Conservation (phyloP, 225 moss, liverwort and hornwort species). For the Anthoceros angustus region DNA sequence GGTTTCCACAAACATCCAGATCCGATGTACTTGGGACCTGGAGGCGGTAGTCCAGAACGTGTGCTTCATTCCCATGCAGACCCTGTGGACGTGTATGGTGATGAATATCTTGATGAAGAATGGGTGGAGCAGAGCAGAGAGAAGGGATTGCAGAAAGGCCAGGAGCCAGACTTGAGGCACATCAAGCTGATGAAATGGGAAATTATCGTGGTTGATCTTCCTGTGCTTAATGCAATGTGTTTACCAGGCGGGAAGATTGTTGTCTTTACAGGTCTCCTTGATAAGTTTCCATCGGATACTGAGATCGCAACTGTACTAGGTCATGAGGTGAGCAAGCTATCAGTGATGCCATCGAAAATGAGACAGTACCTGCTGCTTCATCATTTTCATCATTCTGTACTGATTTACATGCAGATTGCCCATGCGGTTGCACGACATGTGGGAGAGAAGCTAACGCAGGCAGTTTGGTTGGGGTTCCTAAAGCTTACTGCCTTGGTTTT, state of each 20-base stretch:
- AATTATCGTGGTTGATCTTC: slow-evolving; percentile 68
- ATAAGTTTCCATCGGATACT: slow-evolving; percentile 48
- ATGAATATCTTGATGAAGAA: slow-evolving; percentile 53
- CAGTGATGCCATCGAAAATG: no score
- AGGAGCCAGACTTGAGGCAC: slow-evolving; percentile 47
- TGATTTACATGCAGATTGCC: slow-evolving; percentile 44
- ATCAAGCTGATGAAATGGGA: slow-evolving; percentile 77
- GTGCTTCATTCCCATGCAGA: slow-evolving; percentile 6
- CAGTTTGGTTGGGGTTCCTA: slow-evolving; percentile 66
- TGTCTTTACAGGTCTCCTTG: slow-evolving; percentile 83
- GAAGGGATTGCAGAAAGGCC: slow-evolving; percentile 53
- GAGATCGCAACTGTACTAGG: slow-evolving; percentile 79
- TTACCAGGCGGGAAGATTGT: slow-evolving; percentile 96
- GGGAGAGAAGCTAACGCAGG: slow-evolving; percentile 81
- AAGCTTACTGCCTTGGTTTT: slow-evolving; percentile 64
- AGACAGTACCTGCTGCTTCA: neutral
- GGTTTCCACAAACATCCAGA: slow-evolving; percentile 10
- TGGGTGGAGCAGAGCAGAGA: slow-evolving; percentile 86
- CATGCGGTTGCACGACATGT: slow-evolving; percentile 94
- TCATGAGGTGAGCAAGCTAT: slow-evolving; percentile 46
- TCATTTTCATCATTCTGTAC: neutral
- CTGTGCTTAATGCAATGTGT: slow-evolving; percentile 75
- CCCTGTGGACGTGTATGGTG: slow-evolving; percentile 25
- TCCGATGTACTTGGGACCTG: slow-evolving; percentile 11
- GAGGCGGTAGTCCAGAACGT: slow-evolving; percentile 9